These are phyloP conservation scores for Phytophthora constricta DNA, from an alignment of 352 stramenopile genomes.

Conservation along the genomic window DNA sequence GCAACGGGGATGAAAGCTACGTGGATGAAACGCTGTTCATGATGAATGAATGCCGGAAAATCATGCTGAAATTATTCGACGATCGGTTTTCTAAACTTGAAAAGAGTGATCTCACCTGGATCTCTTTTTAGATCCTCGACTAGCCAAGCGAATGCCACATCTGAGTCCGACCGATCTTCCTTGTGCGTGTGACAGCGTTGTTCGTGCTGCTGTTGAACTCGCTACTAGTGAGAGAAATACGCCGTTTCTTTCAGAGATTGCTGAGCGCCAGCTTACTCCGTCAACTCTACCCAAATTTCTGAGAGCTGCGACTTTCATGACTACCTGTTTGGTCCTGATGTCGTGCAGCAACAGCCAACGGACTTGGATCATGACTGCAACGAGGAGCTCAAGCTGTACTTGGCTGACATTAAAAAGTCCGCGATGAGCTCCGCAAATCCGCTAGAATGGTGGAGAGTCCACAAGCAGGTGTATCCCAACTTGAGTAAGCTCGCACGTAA, in stretches of 20 bases:
- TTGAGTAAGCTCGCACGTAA: slow-evolving; percentile 8
- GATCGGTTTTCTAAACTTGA: background rate
- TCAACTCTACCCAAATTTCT: too few relatives aligned
- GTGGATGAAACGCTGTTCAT: slow-evolving; percentile 3
- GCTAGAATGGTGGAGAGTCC: slow-evolving; percentile 5
- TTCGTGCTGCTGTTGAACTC: too few relatives aligned
- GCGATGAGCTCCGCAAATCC: background rate
- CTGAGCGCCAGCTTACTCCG: too few relatives aligned
- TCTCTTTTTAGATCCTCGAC: background rate
- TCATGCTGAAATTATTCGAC: slow-evolving; percentile 3
- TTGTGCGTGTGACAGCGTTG: too few relatives aligned
- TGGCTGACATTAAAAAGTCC: background rate
- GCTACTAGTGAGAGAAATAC: too few relatives aligned
- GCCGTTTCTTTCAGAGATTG: too few relatives aligned
- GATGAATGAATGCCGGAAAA: slow-evolving; percentile 8
- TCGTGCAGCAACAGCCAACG: too few relatives aligned
- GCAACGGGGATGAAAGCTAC: slow-evolving; percentile 6
- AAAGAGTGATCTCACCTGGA: background rate
- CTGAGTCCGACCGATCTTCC: too few relatives aligned
- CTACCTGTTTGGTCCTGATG: too few relatives aligned
- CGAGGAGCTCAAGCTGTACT: slow-evolving; percentile 10
- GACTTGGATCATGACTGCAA: too few relatives aligned
- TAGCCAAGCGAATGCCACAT: too few relatives aligned
- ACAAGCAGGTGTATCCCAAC: slow-evolving; percentile 2
- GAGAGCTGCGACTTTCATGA: too few relatives aligned